Conservation (phyloP, 495 filamentous ascomycete species). For the Podospora bellae-mahoneyi region DNA sequence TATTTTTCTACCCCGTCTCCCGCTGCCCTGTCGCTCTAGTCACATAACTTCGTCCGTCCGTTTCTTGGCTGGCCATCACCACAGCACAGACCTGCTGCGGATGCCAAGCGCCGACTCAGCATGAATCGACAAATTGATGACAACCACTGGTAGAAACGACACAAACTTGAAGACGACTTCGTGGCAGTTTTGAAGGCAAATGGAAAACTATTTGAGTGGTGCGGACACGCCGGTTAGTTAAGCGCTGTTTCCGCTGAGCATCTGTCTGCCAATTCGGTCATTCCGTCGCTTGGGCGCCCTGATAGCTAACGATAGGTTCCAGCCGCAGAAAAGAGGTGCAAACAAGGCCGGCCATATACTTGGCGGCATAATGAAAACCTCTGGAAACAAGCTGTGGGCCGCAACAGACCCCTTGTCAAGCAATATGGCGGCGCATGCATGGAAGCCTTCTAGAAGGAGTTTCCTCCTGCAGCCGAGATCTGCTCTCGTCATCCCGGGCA, state of each 20-base stretch:
- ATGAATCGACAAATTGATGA: neutral
- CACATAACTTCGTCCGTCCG: neutral
- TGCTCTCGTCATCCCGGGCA: neutral
- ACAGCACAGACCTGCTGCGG: no score
- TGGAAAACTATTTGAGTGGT: neutral
- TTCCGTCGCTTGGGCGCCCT: constrained; percentile 3
- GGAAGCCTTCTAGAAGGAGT: constrained; percentile 23
- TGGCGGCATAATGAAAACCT: constrained; percentile 10
- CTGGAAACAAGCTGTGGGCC: neutral
- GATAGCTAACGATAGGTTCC: neutral
- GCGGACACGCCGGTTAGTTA: neutral
- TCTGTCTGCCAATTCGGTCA: constrained; percentile 4
- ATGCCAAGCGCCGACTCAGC: neutral
- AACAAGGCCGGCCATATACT: constrained; percentile 2
- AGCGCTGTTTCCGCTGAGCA: neutral
- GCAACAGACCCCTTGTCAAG: neutral
- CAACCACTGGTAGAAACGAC: neutral
- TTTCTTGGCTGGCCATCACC: no score
- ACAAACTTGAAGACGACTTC: neutral
- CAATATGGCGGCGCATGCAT: constrained; percentile 20
- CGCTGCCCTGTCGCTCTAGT: neutral
- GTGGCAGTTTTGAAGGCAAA: neutral
- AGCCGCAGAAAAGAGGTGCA: neutral
- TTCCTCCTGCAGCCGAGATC: constrained; percentile 5
- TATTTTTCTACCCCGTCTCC: neutral